Evolutionary conservation across 371 early-diverging fungal genomes (phyloP), one percentile per base, ranked within the genome.

Genomic region (Mortierella sp.): DNA sequence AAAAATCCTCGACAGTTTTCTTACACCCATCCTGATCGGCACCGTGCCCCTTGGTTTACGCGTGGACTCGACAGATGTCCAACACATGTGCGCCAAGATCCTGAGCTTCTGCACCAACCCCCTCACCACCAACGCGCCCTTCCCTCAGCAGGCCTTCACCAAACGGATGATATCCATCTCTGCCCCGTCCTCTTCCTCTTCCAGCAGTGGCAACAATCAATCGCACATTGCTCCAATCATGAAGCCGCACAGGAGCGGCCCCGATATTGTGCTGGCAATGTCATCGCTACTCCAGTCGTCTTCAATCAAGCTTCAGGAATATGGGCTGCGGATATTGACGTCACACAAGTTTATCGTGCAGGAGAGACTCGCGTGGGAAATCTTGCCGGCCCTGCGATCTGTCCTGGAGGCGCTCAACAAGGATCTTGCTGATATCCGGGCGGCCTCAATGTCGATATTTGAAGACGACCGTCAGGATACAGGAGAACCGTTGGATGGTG

Each of bases 71-170:
- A 72, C 75, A 0, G 76, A 78, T 14, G 46, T 81, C 19, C 85
- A 85, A 59, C 53, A 55, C 34, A 59, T 80, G 28, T 81, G 79
- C 26, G 85, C 81, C 24, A 85, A 85, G 76, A 81, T 81, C 64
- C 54, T 85, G 24, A 70, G 59, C 28, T 77, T 67, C 51, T 85
- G 78, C 31, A 46, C 73, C 55, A 78, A 64, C 57, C 71, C 72
- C 14, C 46, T 46, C 21, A 67, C n/a, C 31, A 54, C 24, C 21
- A 70, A 57, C 34, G 31, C 76, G 14, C 71, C 71, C 5, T 81
- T 81, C 34, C 74, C 77, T 8, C 61, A 75, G 9, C 46, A 77
- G 43, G 26, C 21, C 1, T 48, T 82, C 31, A 43, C 55, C 48
- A 46, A 71, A n/a, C 73, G 61, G 69, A 74, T 82, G 46, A 59